phyloP scores from a whole-genome alignment of 2,329 filamentous ascomycete species.

The Diplocarpon mali region DNA sequence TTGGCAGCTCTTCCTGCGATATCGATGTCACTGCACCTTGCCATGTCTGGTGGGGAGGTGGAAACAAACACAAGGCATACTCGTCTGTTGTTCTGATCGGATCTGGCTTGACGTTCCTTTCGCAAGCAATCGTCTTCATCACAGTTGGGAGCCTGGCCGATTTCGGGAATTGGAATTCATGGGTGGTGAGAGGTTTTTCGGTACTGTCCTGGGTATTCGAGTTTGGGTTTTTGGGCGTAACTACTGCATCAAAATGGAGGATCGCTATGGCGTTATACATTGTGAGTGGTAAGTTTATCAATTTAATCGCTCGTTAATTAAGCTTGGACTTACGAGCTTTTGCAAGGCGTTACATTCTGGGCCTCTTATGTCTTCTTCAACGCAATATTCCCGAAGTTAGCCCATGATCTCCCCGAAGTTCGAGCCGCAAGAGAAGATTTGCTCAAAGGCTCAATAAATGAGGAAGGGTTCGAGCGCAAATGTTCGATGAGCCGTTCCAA shows the following conservation, averaged over 20 bases:
- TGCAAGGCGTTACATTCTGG: conserved; percentile 24
- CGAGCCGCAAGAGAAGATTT: conserved; percentile 17
- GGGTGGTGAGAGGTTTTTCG: conserved; percentile 25
- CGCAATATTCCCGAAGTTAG: conserved; percentile 25
- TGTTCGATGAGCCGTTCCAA: conserved; percentile 24
- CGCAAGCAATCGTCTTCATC: conserved; percentile 23
- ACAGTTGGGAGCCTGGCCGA: conserved; percentile 24
- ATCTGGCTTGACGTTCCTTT: conserved; percentile 23
- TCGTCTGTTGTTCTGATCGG: conserved; percentile 24
- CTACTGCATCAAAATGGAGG: conserved; percentile 20
- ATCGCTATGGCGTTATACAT: conserved; percentile 26
- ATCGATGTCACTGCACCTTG: conserved; percentile 21
- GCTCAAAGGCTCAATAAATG: conserved; percentile 16
- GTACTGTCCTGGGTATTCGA: conserved; percentile 24
- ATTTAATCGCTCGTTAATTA: background rate
- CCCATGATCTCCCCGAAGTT: conserved; percentile 24
- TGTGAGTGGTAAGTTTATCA: conserved; percentile 21
- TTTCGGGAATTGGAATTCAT: conserved; percentile 26
- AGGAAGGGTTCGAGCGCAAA: conserved; percentile 20
- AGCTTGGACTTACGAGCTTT: background rate
- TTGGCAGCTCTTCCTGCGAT: conserved; percentile 22
- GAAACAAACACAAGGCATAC: conserved; percentile 21
- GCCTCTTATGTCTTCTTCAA: conserved; percentile 27
- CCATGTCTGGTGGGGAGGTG: conserved; percentile 25
- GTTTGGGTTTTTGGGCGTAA: conserved; percentile 25